Percentiles rank a stretch among this genome's conserved stretches.
phyloP scores from a whole-genome alignment of 192 early-diverging fungal species.

The Backusella parvicylindrica region DNA sequence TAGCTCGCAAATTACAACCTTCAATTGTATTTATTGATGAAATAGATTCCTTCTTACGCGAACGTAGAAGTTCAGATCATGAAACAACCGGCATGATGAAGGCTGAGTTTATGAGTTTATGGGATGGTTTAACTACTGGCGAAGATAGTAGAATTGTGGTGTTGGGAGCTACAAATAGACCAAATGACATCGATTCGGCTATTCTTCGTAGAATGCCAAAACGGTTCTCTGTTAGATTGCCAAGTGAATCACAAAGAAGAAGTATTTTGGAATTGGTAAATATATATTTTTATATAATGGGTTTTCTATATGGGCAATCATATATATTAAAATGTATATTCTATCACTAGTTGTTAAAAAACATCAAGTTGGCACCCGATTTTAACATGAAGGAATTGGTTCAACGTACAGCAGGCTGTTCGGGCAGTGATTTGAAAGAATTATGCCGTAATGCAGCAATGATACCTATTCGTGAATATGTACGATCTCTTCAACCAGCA shows the following conservation, averaged over 20 bases:
- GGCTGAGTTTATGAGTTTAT: constrained; percentile 99
- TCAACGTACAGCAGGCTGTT: constrained; percentile 72
- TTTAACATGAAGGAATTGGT: constrained; percentile 73
- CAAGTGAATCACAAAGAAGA: constrained; percentile 76
- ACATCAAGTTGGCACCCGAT: constrained; percentile 59
- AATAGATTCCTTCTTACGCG: constrained; percentile 96
- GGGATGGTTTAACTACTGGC: constrained; percentile 90
- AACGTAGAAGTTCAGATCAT: constrained; percentile 84
- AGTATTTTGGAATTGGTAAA: constrained; percentile 74
- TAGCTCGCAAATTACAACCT: constrained; percentile 93
- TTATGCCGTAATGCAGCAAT: constrained; percentile 95
- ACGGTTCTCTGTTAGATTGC: constrained; percentile 82
- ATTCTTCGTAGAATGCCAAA: constrained; percentile 98
- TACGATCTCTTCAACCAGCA: constrained; percentile 45
- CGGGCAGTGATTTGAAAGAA: constrained; percentile 96
- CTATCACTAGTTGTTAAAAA: constrained; percentile 67
- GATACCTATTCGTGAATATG: constrained; percentile 87
- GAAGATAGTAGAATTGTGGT: constrained; percentile 66
- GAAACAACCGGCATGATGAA: constrained; percentile 99
- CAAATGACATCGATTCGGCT: constrained; percentile 96
- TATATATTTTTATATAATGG: neutral
- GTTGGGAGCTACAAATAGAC: constrained; percentile 94
- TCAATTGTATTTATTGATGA: constrained; percentile 99
- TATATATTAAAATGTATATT: neutral
- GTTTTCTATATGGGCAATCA: neutral